A percentile compares a stretch with the other conserved stretches of the same genome.
These are phyloP conservation scores for Cyclotella choctawhatcheeana DNA, from an alignment of 108 stramenopile genomes.

Conservation along the genomic window DNA sequence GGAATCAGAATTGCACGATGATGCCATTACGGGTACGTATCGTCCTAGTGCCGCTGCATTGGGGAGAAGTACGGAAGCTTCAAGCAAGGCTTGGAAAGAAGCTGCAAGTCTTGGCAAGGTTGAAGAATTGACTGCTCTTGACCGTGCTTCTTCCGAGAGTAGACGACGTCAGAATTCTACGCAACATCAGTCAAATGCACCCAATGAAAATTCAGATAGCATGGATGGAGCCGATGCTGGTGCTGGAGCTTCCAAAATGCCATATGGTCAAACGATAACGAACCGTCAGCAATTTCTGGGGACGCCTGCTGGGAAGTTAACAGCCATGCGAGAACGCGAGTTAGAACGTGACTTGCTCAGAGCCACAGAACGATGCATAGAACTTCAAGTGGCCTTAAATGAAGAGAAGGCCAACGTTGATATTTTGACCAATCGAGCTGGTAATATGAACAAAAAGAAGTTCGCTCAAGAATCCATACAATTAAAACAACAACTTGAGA, in stretches of 20 bases:
- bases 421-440: slow-evolving; percentile 59
- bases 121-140: slow-evolving; percentile 40
- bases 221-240: slow-evolving; percentile 32
- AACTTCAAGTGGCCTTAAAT: slow-evolving; percentile 75
- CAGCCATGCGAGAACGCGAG: slow-evolving; percentile 70
- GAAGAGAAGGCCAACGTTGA: slow-evolving; percentile 85
- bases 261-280: slow-evolving; percentile 54
- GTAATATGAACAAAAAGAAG: slow-evolving; percentile 67
- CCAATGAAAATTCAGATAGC: slow-evolving; percentile 7
- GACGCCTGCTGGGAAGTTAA: slow-evolving; percentile 72
- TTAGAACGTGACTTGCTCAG: slow-evolving; percentile 70
- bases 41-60: slow-evolving; percentile 58
- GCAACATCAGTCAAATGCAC: slow-evolving; percentile 17
- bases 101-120: slow-evolving; percentile 51
- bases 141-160: slow-evolving; percentile 25
- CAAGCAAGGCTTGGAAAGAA: slow-evolving; percentile 50
- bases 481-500: slow-evolving; percentile 72
- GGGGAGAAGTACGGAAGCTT: slow-evolving; percentile 47
- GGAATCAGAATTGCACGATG: slow-evolving; percentile 71
- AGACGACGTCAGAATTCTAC: slow-evolving; percentile 5
- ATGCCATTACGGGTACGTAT: slow-evolving; percentile 58
- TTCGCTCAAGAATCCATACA: slow-evolving; percentile 69
- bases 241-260: slow-evolving; percentile 12
- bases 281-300: slow-evolving; percentile 68
- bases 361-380: slow-evolving; percentile 75